Evolutionary conservation across 345 rosid genomes (phyloP), one percentile per base, ranked within the genome.

Genomic region (Tarenaya hassleriana): DNA sequence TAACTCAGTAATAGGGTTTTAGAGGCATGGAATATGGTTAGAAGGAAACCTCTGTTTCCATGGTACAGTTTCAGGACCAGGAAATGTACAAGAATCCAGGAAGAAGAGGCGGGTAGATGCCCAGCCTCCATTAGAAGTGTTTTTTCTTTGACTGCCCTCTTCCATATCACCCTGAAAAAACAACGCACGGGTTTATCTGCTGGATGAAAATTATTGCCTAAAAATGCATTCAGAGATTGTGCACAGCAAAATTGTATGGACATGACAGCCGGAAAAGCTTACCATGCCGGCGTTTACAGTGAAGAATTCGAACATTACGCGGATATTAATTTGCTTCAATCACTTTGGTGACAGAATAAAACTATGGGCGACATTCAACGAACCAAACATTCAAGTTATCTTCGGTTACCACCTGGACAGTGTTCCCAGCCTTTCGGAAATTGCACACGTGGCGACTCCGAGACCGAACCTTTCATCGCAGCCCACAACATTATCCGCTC

Each of bases 131-230:
- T 24, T 24, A 24, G 29, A 2, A 24, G 29, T 24, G 5, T 24
- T 61, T 68, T 81, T 88, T 66, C 83, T 80, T 49, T 75, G 88
- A 73, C 79, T 81, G 63, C 83, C 81, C 69, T 78, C 90, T 61
- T 87, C 88, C n/a, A 64, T 35, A 62, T 60, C 64, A 52, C 77
- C 95, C 98, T 88, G 94, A 72, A 75, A 63, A 31, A 15, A 34
- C 34, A 9, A 3, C 56, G 55, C 52, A 55, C 35, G 1, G 17
- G 47, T 24, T 24, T 5, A 24, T 24, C 29, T 24, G 41, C 56
- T 53, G 60, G 10, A 18, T 38, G 17, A 53, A 19, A 34, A 10
- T 4, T 7, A 11, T 33, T 2, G 41, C 21, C 44, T 10, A n/a
- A 41, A 63, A 17, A 69, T 18, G 38, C 52, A 48, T 17, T 41